These are phyloP conservation scores for Fusarium avenaceum DNA, from an alignment of 2,329 filamentous ascomycete genomes.

Conservation along the genomic window DNA sequence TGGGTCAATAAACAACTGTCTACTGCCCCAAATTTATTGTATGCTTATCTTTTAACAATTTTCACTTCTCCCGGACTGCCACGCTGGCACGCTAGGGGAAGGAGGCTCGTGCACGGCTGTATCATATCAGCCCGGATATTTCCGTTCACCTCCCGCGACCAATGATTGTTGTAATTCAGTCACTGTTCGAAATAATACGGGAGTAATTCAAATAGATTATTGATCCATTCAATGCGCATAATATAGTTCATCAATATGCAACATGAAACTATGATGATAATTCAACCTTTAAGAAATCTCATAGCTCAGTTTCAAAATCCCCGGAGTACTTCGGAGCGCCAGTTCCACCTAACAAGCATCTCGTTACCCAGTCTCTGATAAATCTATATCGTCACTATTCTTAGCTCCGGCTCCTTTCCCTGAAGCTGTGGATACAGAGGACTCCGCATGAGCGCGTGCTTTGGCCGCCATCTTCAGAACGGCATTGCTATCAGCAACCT, in stretches of 20 bases:
- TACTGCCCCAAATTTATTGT: not conserved
- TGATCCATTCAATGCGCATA: not conserved
- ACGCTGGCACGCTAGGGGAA: not conserved
- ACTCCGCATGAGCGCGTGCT: not conserved
- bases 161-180: not conserved
- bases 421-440: not conserved
- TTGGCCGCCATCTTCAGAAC: slow-evolving; percentile 19
- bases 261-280: not conserved
- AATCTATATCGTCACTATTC: not conserved
- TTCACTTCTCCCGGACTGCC: not conserved
- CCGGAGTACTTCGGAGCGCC: not conserved
- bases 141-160: not conserved
- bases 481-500: slow-evolving; percentile 24
- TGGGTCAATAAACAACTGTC: not conserved
- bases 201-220: not conserved
- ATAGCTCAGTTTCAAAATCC: not conserved
- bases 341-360: not conserved
- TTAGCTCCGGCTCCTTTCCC: not conserved
- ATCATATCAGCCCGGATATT: not conserved
- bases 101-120: not conserved
- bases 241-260: not conserved
- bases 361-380: slow-evolving; percentile 1
- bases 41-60: not conserved
- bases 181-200: not conserved
- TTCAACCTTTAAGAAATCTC: not conserved